Conservation (phyloP, 148 eudicot genomes). For the Gaultheria prostrata region DNA sequence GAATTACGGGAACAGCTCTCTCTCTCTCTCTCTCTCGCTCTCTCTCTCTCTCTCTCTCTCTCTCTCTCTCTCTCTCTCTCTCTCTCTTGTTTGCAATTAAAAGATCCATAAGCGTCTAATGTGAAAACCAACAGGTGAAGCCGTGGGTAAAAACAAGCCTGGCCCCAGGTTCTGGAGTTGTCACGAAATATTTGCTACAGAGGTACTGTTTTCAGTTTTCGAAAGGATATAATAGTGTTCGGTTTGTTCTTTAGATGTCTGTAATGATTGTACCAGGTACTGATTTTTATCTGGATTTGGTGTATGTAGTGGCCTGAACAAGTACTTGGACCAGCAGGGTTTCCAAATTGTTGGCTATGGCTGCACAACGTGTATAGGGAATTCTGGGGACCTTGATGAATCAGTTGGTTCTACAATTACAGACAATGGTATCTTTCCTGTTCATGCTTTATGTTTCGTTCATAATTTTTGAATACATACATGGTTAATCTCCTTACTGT, state of each 20-base stretch:
- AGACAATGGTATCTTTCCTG: constrained; percentile 58
- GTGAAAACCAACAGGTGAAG: constrained; percentile 55
- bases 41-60: not conserved
- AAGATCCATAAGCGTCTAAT: not conserved
- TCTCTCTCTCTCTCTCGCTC: not conserved
- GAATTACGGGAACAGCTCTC: not conserved
- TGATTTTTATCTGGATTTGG: constrained; percentile 10
- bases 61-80: not conserved
- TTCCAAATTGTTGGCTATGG: constrained; percentile 92
- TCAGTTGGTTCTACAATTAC: constrained; percentile 78
- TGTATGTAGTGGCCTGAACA: constrained; percentile 74
- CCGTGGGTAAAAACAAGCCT: constrained; percentile 96
- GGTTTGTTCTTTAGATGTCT: not conserved
- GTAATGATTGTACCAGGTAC: not conserved
- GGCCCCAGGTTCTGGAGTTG: constrained; percentile 96
- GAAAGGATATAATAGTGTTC: not conserved
- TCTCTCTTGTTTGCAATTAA: not conserved
- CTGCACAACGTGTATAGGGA: constrained; percentile 98
- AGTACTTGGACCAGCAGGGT: constrained; percentile 87
- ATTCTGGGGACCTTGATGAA: constrained; percentile 95
- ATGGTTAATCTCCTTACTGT: not conserved
- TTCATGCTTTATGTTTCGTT: not conserved
- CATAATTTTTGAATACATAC: not conserved
- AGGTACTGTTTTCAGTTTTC: constrained; percentile 40
- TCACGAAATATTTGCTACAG: constrained; percentile 69